A percentile compares a stretch with the other conserved stretches of the same genome.
Conservation (phyloP, 257 asterid species). For the Forsythia suspensa region DNA sequence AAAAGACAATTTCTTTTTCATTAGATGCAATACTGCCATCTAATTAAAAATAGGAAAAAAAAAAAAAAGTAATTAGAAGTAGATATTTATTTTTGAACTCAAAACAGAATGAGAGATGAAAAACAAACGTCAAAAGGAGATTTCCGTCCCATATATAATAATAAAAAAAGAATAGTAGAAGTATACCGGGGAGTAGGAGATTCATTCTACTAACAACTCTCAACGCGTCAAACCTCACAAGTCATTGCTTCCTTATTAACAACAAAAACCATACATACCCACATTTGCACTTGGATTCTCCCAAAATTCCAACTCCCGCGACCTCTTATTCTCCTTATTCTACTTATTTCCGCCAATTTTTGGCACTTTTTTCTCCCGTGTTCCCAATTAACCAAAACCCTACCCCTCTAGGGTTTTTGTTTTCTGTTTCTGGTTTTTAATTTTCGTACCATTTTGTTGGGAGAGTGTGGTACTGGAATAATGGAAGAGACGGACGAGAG, state of each 20-base stretch:
- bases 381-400: background rate
- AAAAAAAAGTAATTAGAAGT: no score
- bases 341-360: background rate
- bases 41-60: no score
- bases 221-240: background rate
- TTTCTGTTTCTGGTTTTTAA: background rate
- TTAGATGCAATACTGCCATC: no score
- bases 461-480: background rate
- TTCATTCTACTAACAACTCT: background rate
- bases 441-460: no score
- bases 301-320: background rate
- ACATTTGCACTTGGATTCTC: background rate
- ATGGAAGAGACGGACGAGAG: conserved; percentile 39
- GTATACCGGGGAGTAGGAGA: background rate
- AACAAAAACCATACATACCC: background rate
- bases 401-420: background rate
- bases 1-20: no score
- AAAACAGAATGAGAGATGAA: no score
- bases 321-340: background rate
- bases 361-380: background rate
- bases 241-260: background rate
- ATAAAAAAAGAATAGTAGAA: no score
- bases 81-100: no score
- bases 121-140: no score
- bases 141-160: no score